Evolutionary conservation across 176 grass and related monocot genomes (phyloP).

Genomic region (Carex pumila): DNA sequence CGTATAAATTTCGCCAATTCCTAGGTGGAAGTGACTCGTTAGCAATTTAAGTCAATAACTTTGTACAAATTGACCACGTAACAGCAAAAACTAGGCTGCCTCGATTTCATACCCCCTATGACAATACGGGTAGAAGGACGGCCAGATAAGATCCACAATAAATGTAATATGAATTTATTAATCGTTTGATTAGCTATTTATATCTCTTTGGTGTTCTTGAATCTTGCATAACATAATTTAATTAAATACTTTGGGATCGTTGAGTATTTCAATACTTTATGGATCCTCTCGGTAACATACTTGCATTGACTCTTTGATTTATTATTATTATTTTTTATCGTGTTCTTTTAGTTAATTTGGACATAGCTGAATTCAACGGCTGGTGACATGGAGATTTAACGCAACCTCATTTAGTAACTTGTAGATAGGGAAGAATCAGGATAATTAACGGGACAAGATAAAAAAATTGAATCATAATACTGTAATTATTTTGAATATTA

Average conservation of each 20-base stretch:
- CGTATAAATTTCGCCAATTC: background rate
- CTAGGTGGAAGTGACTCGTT: background rate
- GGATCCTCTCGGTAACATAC: background rate
- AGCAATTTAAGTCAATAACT: background rate
- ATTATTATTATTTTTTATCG: too few species aligned
- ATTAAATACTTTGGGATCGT: background rate
- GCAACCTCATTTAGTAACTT: too few species aligned
- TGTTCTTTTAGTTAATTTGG: too few species aligned
- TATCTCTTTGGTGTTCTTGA: too few species aligned
- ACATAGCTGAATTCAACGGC: too few species aligned
- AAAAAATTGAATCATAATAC: too few species aligned
- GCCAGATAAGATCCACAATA: background rate
- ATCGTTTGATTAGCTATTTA: background rate
- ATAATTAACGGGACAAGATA: too few species aligned
- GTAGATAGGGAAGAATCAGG: too few species aligned
- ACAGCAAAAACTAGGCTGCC: background rate
- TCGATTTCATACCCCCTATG: background rate
- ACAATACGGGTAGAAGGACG: background rate
- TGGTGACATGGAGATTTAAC: too few species aligned
- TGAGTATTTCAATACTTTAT: background rate
- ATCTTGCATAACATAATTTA: background rate
- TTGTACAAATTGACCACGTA: conserved; percentile 8
- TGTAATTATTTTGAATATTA: too few species aligned
- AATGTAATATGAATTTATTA: background rate
- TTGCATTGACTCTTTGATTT: background rate